Conservation (phyloP, 2,329 filamentous ascomycete species). For the Penicillium decumbens region DNA sequence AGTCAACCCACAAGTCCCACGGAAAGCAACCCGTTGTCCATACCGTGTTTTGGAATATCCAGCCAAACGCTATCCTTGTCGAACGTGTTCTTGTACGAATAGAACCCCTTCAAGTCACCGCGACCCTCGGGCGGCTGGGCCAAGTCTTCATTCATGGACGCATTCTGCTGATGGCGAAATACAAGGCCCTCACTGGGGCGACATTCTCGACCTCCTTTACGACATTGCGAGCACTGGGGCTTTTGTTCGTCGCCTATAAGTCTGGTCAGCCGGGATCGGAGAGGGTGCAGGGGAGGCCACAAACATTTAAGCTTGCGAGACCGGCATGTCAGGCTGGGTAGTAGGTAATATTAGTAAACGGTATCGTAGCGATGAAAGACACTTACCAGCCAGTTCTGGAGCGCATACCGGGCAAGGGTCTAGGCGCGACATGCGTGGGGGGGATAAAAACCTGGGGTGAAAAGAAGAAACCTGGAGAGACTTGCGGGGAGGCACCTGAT, state of each 20-base stretch:
- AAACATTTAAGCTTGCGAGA: conserved; percentile 59
- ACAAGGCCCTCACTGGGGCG: conserved; percentile 59
- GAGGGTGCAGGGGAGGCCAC: conserved; percentile 8
- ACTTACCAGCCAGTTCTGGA: conserved; percentile 44
- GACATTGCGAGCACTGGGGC: conserved; percentile 58
- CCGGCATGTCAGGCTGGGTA: conserved; percentile 51
- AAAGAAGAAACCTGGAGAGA: conserved; percentile 20
- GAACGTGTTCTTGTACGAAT: conserved; percentile 64
- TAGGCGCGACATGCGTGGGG: conserved; percentile 25
- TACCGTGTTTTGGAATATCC: conserved; percentile 56
- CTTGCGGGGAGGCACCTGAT: conserved; percentile 22
- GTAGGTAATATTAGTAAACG: not conserved
- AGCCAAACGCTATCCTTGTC: conserved; percentile 58
- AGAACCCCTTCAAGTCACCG: conserved; percentile 56
- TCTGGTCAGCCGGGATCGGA: conserved; percentile 1
- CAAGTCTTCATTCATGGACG: conserved; percentile 57
- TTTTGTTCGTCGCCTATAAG: conserved; percentile 52
- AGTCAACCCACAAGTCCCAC: conserved; percentile 2
- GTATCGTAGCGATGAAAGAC: not conserved
- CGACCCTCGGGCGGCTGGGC: conserved; percentile 37
- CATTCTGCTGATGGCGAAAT: conserved; percentile 66
- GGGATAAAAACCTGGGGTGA: not conserved
- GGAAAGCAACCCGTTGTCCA: not conserved
- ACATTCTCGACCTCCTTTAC: conserved; percentile 58
- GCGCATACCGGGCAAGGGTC: conserved; percentile 36